Conservation (phyloP, 78 protist genomes). For the Isochrysis galbana region DNA sequence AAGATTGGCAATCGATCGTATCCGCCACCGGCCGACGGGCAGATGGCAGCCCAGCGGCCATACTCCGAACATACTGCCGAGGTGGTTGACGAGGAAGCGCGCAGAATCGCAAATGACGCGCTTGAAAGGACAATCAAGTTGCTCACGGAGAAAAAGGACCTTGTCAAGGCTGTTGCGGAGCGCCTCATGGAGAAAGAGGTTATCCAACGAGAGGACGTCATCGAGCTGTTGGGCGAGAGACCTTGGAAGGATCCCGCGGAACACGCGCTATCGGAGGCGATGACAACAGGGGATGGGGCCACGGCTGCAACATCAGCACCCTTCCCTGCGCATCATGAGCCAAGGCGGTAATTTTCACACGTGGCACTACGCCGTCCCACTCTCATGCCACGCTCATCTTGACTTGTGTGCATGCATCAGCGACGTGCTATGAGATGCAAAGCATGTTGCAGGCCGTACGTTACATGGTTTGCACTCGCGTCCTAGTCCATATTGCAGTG, state of each 20-base stretch:
- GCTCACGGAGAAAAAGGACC: slow-evolving; percentile 58
- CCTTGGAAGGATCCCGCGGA: slow-evolving; percentile 23
- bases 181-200: slow-evolving; percentile 82
- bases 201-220: slow-evolving; percentile 72
- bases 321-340: too few relatives aligned
- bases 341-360: too few relatives aligned
- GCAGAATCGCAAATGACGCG: slow-evolving; percentile 29
- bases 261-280: too few relatives aligned
- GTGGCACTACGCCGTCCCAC: too few relatives aligned
- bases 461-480: too few relatives aligned
- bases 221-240: slow-evolving; percentile 70
- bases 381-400: too few relatives aligned
- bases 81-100: slow-evolving; percentile 67
- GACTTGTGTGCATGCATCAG: too few relatives aligned
- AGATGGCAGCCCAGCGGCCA: neutral
- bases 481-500: too few relatives aligned
- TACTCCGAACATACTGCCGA: slow-evolving; percentile 40
- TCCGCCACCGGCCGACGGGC: neutral
- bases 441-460: too few relatives aligned
- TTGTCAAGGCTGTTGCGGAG: slow-evolving; percentile 60
- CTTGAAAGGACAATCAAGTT: slow-evolving; percentile 56
- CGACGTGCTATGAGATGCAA: too few relatives aligned
- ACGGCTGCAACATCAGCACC: too few relatives aligned
- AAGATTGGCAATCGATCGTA: slow-evolving; percentile 78
- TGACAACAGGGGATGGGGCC: too few relatives aligned